phyloP scores from a whole-genome alignment of 2,329 filamentous ascomycete genomes.

The Phoma herbarum region DNA sequence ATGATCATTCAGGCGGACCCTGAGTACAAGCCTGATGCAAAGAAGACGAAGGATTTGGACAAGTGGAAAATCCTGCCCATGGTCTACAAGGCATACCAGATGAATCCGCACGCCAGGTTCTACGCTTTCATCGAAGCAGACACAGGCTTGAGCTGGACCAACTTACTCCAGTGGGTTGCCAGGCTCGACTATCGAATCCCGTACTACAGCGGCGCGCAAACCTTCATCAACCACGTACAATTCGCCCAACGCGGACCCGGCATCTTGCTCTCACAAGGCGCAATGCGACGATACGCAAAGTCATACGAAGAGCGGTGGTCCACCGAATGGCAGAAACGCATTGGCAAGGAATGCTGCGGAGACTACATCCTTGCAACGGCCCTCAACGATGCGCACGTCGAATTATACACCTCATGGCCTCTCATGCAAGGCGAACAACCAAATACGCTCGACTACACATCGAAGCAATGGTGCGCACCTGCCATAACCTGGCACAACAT shows the following conservation, averaged over 20 bases:
- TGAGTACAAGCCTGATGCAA: constrained; percentile 51
- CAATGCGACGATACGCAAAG: constrained; percentile 47
- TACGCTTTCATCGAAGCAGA: constrained; percentile 50
- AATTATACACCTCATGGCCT: constrained; percentile 52
- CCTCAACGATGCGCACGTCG: constrained; percentile 47
- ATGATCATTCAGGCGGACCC: constrained; percentile 57
- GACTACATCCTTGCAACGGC: constrained; percentile 49
- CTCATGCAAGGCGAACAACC: constrained; percentile 56
- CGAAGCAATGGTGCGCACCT: constrained; percentile 55
- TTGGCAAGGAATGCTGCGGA: constrained; percentile 50
- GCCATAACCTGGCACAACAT: constrained; percentile 52
- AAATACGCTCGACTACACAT: constrained; percentile 50
- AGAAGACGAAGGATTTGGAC: constrained; percentile 61
- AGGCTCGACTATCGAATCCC: constrained; percentile 53
- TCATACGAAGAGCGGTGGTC: constrained; percentile 44
- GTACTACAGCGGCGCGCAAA: constrained; percentile 54
- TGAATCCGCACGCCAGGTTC: constrained; percentile 41
- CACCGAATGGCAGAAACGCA: constrained; percentile 44
- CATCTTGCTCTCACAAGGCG: constrained; percentile 54
- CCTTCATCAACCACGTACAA: constrained; percentile 47
- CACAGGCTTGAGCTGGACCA: constrained; percentile 49
- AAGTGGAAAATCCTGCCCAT: constrained; percentile 68
- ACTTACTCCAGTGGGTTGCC: constrained; percentile 51
- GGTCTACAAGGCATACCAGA: constrained; percentile 58
- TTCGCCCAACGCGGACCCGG: constrained; percentile 56